Conservation (phyloP, 345 rosid species). For the Lenwebbia sp. region DNA sequence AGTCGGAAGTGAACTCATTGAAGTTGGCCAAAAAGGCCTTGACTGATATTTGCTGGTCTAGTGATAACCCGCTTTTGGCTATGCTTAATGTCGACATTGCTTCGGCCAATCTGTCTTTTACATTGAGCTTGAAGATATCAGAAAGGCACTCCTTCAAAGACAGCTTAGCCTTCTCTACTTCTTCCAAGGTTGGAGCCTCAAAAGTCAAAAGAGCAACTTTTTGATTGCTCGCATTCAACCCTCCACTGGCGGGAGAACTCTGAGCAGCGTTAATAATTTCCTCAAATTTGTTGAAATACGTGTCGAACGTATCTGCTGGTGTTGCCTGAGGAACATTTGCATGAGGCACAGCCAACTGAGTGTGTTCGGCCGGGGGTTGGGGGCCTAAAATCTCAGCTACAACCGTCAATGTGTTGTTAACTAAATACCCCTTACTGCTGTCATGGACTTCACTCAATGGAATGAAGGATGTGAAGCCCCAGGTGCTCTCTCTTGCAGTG, state of each 20-base stretch:
- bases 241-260: not conserved
- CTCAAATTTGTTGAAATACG: not conserved
- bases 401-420: not conserved
- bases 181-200: too few species aligned
- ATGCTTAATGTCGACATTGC: too few species aligned
- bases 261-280: not conserved
- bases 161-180: too few species aligned
- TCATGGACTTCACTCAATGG: not conserved
- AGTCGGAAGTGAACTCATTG: too few species aligned
- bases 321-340: not conserved
- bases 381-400: not conserved
- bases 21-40: too few species aligned
- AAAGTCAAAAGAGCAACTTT: too few species aligned
- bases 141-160: too few species aligned
- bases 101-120: too few species aligned
- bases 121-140: too few species aligned
- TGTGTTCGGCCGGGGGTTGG: too few species aligned
- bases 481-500: not conserved
- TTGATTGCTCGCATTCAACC: not conserved
- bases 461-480: not conserved
- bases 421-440: not conserved
- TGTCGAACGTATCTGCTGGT: not conserved
- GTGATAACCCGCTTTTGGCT: too few species aligned
- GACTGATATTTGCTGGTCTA: too few species aligned
- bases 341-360: not conserved